Conservation (phyloP, 2,329 filamentous ascomycete species). For the Hypoxylon rubiginosum region DNA sequence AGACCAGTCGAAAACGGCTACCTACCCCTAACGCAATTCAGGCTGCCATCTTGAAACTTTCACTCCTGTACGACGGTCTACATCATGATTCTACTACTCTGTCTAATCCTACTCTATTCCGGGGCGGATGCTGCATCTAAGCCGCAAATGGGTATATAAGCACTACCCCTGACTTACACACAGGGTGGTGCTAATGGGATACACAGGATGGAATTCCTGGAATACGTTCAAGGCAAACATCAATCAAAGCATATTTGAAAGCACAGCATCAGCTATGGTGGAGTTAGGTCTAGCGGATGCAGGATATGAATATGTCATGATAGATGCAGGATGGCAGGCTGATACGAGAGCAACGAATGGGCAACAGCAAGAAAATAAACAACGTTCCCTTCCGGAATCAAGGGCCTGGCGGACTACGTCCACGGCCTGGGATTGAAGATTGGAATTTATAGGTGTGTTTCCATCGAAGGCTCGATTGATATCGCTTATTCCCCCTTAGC, state of each 20-base stretch:
- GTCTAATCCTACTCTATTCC: neutral
- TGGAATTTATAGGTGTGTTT: constrained; percentile 62
- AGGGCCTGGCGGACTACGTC: constrained; percentile 58
- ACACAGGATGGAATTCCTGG: constrained; percentile 40
- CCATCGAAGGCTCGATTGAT: neutral
- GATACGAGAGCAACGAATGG: constrained; percentile 37
- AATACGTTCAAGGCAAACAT: constrained; percentile 41
- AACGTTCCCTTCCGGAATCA: constrained; percentile 25
- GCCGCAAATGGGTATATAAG: constrained; percentile 11
- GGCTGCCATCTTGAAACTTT: neutral
- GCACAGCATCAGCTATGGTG: constrained; percentile 30
- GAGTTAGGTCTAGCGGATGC: constrained; percentile 26
- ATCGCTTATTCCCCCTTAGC: neutral
- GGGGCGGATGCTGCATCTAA: constrained; percentile 1
- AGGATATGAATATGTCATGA: constrained; percentile 37
- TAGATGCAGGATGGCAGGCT: constrained; percentile 45
- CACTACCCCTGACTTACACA: neutral
- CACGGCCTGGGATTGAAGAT: constrained; percentile 64
- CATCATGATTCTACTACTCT: neutral
- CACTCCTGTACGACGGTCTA: neutral
- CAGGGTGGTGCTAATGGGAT: neutral
- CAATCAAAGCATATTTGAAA: constrained; percentile 38
- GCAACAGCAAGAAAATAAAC: constrained; percentile 40
- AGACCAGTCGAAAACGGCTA: neutral
- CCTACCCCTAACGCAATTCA: neutral